These are phyloP conservation scores for Neurospora africana DNA, from an alignment of 495 filamentous ascomycete species.

Conservation along the genomic window DNA sequence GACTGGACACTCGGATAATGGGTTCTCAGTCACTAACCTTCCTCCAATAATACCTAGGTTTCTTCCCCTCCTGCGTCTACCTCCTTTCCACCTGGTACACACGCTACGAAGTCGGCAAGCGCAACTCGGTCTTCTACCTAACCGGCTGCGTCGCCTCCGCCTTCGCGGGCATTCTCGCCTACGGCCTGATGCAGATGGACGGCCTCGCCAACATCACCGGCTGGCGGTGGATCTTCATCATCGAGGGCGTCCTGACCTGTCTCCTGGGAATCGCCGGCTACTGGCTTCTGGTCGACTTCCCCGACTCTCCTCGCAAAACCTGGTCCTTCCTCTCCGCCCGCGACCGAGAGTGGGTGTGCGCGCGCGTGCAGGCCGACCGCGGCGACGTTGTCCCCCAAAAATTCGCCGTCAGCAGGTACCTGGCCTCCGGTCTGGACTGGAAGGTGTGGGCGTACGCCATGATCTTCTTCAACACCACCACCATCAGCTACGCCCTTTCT, in stretches of 20 bases:
- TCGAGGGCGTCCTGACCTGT: constrained; percentile 44
- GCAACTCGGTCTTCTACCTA: constrained; percentile 55
- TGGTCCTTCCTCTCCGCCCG: constrained; percentile 41
- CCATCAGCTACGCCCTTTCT: constrained; percentile 51
- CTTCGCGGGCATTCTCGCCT: constrained; percentile 53
- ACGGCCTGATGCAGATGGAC: constrained; percentile 48
- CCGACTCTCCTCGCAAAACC: constrained; percentile 40
- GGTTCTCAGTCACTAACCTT: not conserved
- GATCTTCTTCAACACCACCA: constrained; percentile 50
- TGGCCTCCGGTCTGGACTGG: constrained; percentile 36
- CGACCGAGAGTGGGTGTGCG: constrained; percentile 46
- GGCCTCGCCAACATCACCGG: constrained; percentile 39
- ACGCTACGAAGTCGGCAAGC: constrained; percentile 52
- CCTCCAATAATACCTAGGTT: constrained; percentile 16
- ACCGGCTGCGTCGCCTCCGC: constrained; percentile 52
- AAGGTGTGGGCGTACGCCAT: constrained; percentile 56
- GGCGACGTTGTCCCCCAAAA: constrained; percentile 40
- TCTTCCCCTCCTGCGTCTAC: constrained; percentile 54
- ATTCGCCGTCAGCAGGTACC: constrained; percentile 42
- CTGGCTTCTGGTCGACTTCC: constrained; percentile 49
- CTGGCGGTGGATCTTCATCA: constrained; percentile 58
- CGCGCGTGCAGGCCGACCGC: constrained; percentile 48
- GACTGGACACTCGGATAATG: not conserved
- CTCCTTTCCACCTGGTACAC: constrained; percentile 56
- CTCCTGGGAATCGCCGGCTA: constrained; percentile 37